Base-by-base conservation (phyloP, 164 flowering plant species). In the Taxillus chinensis region DNA sequence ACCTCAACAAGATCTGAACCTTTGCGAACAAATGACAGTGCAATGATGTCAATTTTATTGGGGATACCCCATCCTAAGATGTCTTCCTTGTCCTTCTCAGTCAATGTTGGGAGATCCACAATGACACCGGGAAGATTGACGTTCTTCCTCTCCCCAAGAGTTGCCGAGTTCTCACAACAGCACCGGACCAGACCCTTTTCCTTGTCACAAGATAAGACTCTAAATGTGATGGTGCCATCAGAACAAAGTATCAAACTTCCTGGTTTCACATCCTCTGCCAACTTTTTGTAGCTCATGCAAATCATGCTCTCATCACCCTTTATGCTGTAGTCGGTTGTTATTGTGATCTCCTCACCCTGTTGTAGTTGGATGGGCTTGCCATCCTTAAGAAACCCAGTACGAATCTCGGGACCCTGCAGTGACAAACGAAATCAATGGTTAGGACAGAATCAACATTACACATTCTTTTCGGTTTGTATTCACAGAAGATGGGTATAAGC, bases 321-420 rank as follows among this genome's bases (percentile, higher is more conserved):
- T 6, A 89, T 66, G 79, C 60, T 69, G 45, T 89, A 89, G 68
- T 89, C 96, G 41, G 93, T 89, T 27, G 96, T 77, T 65, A 89
- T 77, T 59, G 86, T 83, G 70, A 89, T 86, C 68, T 86, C 89
- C 60, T 80, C 79, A 45, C 93, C 91, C 65, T 81, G 81, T 60
- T 76, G 78, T 52, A 89, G 78, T 13, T 79, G 84, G 48, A 89
- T 65, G 42, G 92, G 86, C 69, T 86, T 86, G 17, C 74, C 84
- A 74, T 89, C 96, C 73, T 89, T 86, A 68, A 89, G 68, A 76
- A 89, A 85, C 15, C 96, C 96, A 41, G 96, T 89, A 67, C 96
- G 78, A 55, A 89, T 89, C 78, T 89, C 96, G 14, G 96, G 96
- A 17, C 93, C 96, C 96, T 86, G 75, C 12, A 37, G 27, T 27